phyloP scores from a whole-genome alignment of 768 basidiomycete genomes.

The Calocera viscosa region DNA sequence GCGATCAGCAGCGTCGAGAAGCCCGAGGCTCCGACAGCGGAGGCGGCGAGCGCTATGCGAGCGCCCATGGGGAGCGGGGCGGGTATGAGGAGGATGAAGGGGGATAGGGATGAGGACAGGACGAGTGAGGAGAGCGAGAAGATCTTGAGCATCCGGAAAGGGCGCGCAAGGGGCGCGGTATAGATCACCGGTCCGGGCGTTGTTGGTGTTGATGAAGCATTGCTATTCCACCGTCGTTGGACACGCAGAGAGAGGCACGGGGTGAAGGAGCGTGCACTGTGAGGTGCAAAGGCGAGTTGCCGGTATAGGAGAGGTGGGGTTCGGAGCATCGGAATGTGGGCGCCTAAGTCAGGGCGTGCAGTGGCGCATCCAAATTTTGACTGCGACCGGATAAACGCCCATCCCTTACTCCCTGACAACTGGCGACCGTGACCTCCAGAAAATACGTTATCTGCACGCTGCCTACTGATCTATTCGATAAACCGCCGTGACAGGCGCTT shows the following conservation, averaged over 20 bases:
- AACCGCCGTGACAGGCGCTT: too few relatives aligned
- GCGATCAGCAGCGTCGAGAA: constrained; percentile 63
- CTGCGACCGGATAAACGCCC: not conserved
- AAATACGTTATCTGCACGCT: too few relatives aligned
- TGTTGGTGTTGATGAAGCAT: not conserved
- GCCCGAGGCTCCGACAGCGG: constrained; percentile 59
- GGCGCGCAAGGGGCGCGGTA: constrained; percentile 54
- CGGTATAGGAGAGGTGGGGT: not conserved
- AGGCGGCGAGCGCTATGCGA: constrained; percentile 50
- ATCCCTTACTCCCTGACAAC: not conserved
- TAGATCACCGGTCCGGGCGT: constrained; percentile 29
- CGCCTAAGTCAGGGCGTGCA: not conserved
- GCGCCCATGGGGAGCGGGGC: constrained; percentile 60
- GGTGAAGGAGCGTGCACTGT: not conserved
- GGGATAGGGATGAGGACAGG: constrained; percentile 54
- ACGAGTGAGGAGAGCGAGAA: constrained; percentile 71
- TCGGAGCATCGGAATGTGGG: constrained; percentile 7
- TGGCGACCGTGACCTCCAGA: too few relatives aligned
- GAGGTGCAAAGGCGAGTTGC: not conserved
- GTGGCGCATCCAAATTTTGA: constrained; percentile 7
- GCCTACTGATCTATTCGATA: too few relatives aligned
- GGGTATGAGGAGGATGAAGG: constrained; percentile 72
- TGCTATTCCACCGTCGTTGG: not conserved
- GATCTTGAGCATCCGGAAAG: constrained; percentile 66
- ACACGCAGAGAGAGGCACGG: not conserved